Conservation (phyloP, 768 basidiomycete genomes). For the Epithele typhae region DNA sequence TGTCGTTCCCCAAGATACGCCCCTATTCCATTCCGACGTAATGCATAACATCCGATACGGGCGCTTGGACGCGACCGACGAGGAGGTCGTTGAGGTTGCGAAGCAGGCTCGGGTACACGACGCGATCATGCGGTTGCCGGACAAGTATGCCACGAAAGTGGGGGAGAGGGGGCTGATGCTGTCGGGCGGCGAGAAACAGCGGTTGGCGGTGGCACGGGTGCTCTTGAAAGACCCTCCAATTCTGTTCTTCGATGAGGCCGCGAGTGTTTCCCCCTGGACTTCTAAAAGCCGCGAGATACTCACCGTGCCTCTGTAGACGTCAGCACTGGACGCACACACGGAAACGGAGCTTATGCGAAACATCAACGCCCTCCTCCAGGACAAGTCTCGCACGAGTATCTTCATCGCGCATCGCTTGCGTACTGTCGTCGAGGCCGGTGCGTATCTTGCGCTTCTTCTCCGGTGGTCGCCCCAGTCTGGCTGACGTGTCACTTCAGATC, state of each 20-base stretch:
- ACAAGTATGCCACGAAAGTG: constrained; percentile 85
- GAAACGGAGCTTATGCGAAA: constrained; percentile 95
- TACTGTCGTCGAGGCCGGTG: constrained; percentile 88
- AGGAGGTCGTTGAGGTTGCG: constrained; percentile 79
- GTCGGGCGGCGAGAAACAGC: constrained; percentile 97
- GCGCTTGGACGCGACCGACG: constrained; percentile 74
- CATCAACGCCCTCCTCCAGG: constrained; percentile 73
- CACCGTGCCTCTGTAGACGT: constrained; percentile 54
- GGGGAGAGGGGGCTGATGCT: constrained; percentile 98
- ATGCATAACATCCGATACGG: constrained; percentile 97
- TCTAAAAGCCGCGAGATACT: background rate
- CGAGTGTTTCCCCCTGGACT: constrained; percentile 36
- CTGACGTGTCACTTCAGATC: constrained; percentile 42
- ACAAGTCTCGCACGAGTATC: constrained; percentile 84
- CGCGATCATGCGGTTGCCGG: constrained; percentile 75
- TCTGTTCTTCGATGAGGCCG: constrained; percentile 97
- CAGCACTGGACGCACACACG: constrained; percentile 91
- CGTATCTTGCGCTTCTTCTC: background rate
- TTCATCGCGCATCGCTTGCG: constrained; percentile 94
- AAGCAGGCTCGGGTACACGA: constrained; percentile 84
- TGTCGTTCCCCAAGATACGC: constrained; percentile 97
- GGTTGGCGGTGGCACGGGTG: constrained; percentile 89
- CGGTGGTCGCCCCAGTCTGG: background rate
- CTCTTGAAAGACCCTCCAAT: constrained; percentile 94
- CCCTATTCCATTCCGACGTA: constrained; percentile 93